Percentiles rank a stretch among this genome's conserved stretches.
These are phyloP conservation scores for Lachancea cidri DNA, from an alignment of 805 yeast genomes.

Conservation along the genomic window DNA sequence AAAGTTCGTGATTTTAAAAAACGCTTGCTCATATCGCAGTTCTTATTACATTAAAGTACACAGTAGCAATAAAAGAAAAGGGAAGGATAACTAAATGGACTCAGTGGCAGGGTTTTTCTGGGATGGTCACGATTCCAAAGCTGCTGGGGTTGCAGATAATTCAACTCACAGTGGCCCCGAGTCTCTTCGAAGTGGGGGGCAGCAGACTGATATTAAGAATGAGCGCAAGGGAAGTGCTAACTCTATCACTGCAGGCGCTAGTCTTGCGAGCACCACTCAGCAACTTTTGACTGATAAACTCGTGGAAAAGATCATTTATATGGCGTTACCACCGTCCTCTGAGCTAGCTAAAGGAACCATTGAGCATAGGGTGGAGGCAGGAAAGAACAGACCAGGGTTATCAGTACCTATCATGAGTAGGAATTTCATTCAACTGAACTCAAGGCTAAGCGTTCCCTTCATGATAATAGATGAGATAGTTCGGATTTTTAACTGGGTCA, in stretches of 20 bases:
- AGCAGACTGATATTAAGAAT: background rate
- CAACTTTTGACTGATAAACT: constrained; percentile 57
- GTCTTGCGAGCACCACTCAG: constrained; percentile 13
- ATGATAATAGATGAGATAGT: constrained; percentile 53
- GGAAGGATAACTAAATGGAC: constrained; percentile 17
- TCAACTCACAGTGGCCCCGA: background rate
- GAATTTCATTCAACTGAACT: constrained; percentile 57
- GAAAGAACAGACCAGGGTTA: constrained; percentile 60
- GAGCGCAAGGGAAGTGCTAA: constrained; percentile 5
- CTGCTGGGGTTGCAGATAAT: background rate
- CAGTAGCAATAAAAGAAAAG: background rate
- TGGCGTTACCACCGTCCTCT: constrained; percentile 65
- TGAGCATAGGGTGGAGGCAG: constrained; percentile 52
- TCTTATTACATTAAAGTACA: background rate
- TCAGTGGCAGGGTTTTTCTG: constrained; percentile 28
- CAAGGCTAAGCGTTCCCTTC: constrained; percentile 59
- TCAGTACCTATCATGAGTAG: constrained; percentile 66
- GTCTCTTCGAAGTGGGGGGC: background rate
- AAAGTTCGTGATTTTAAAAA: background rate
- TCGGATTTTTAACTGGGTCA: constrained; percentile 56
- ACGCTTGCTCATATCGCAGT: background rate
- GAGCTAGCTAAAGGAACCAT: constrained; percentile 42
- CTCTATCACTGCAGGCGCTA: background rate
- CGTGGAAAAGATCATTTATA: constrained; percentile 62
- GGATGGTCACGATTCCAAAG: constrained; percentile 19